Conservation (phyloP, 805 yeast species). For the Sugiyamaella chiloensis region DNA sequence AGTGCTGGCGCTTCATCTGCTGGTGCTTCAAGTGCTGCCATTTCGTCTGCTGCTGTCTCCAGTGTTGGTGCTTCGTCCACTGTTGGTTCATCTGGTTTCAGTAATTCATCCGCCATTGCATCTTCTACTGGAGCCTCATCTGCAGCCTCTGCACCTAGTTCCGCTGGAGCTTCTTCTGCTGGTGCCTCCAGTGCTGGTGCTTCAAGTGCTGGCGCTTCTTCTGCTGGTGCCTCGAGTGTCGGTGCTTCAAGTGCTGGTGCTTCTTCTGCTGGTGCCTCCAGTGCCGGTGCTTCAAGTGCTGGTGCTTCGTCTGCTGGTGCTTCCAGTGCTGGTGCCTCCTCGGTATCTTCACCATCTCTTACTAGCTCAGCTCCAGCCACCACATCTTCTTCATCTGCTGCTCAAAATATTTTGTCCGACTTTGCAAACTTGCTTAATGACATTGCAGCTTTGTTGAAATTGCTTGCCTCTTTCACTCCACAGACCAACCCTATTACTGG, state of each 20-base stretch:
- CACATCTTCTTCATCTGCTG: neutral
- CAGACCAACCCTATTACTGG: neutral
- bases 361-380: neutral
- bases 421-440: too few relatives aligned
- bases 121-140: neutral
- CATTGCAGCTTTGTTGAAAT: neutral
- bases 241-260: neutral
- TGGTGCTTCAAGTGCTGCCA: too few relatives aligned
- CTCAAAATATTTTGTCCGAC: too few relatives aligned
- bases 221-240: neutral
- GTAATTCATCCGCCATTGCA: neutral
- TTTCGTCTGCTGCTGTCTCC: too few relatives aligned
- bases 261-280: too few relatives aligned
- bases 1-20: too few relatives aligned
- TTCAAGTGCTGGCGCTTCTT: neutral
- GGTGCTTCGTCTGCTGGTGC: neutral
- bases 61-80: too few relatives aligned
- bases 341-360: neutral
- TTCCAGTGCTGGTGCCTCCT: neutral
- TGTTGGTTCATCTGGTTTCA: neutral
- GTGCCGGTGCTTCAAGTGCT: neutral
- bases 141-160: neutral
- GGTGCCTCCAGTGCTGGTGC: neutral
- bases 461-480: neutral
- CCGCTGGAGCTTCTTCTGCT: neutral